Evolutionary conservation across 306 rosid species (phyloP), one percentile per base, ranked within the genome.

Genomic region (Quercus engelmannii): DNA sequence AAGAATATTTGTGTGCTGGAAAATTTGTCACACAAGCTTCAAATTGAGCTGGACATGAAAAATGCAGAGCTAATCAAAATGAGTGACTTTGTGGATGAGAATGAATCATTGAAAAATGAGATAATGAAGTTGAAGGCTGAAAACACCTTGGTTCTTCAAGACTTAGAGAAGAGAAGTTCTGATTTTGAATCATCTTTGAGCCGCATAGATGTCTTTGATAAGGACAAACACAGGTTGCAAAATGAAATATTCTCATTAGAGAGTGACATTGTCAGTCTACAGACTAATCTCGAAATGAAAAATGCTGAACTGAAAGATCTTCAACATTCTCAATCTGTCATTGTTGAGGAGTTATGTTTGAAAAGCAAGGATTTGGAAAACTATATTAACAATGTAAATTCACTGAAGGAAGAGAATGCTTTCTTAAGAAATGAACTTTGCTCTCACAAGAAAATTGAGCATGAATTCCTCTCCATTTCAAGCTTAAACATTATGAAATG

Each of bases 51-150:
- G 78, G 83, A 62, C 69, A 69, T 65, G 71, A 85, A 75, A 79
- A 88, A 85, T 74, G 86, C 77, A 5, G 89, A 93, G 85, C 57
- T 91, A 76, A 79, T 76, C 73, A 81, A 85, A 79, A 58, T 86
- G 79, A 81, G 78, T 76, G 73, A 57, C 68, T 82, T 88, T 62
- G 79, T 63, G 76, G 79, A 74, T 65, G 89, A 87, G 79, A 85
- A 83, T 74, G 83, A 83, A 46, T 73, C 30, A 5, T 81, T 86
- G 69, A 78, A 79, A 65, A 28, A 62, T 49, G 86, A 83, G 82
- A 49, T 86, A 12, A 64, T 41, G 54, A 76, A 64, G 31, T 71
- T 85, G 51, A 79, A 73, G 65, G 76, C 77, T 10, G 85, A 87
- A 20, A 83, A 81, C 38, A 28, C 71, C 79, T 59, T 70, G 71